Base-by-base conservation (phyloP, 176 grass and related monocot genomes). In the Eragrostis nindensis region DNA sequence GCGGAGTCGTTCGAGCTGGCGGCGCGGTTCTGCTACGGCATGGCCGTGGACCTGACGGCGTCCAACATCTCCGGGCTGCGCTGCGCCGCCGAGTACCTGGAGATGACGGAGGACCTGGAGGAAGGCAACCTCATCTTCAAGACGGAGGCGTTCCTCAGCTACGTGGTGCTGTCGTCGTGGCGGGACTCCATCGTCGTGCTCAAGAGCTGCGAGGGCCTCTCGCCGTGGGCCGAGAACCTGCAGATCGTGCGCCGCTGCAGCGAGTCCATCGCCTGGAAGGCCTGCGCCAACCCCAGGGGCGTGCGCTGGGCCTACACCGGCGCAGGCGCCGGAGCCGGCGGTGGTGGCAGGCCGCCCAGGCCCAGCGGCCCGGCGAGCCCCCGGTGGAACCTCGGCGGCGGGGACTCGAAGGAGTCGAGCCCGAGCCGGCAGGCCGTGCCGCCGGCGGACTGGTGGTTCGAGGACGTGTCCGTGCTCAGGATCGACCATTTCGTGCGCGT, bases 71-170 rank as follows among this genome's bases (percentile, higher is more conserved):
- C 96, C 30, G 92, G 92, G 0, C 96, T 99, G 27, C 92, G 92
- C 21, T 95, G 93, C 50, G 86, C 96, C 6, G 96, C 96, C 11
- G 92, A 99, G 82, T 99, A 91, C 86, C 81, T 99, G 72, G 96
- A 99, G 69, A 99, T 99, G 96, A 99, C 92, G 24, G 96, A 99
- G 88, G 96, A 99, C 67, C 76, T 99, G 86, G 96, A 95, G 79
- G 96, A 99, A 76, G 96, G 96, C 10, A 99, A 99, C 82, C 83
- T 99, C 76, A 95, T 99, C 74, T 99, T 99, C 92, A 99, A 95
- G 79, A 95, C 92, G 11, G 96, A 99, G 74, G 96, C 96, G 14
- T 99, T 99, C 82, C 84, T 99, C 50, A 99, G 96, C 90, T 99
- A 99, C 75, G 96, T 99, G 0, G 96, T 99, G 53, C 81, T 99